Base-by-base conservation (phyloP, 139 green algal species). In the Bryopsis sp. region DNA sequence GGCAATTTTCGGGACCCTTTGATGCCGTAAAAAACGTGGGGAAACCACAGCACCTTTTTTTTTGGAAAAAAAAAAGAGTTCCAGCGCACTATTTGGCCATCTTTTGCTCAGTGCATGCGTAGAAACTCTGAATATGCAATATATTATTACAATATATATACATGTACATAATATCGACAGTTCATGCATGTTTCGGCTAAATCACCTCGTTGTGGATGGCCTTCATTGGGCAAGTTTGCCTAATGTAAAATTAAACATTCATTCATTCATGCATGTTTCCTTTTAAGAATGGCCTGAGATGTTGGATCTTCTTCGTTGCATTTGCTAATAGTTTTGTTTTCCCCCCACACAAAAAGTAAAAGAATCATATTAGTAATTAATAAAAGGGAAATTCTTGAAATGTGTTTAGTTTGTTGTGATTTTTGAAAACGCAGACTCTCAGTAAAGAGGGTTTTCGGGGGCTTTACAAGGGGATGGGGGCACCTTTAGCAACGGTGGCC, bases 401-500 rank as follows among this genome's bases (percentile, higher is more conserved):
- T 8, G 31, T 11, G 8, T 8, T 11, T 33, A 7, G 57, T 11
- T 8, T n/a, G n/a, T n/a, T n/a, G n/a, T n/a, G n/a, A n/a, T n/a
- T n/a, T n/a, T n/a, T n/a, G n/a, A n/a, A n/a, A 28, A 28, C 24
- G 19, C 76, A 90, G 77, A 91, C 83, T 0, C 3, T 95, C 1
- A 33, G 64, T 1, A 60, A 74, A 0, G 78, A 91, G 26, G 87
- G 87, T 2, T 4, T 77, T 0, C 47, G 57, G 11, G 86, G 83
- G 1, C 64, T 94, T 0, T 94, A 92, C 76, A 73, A 75, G 34
- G 74, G 87, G n/a, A 85, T 94, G 74, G 77, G 54, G 3, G 78
- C 87, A 1, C 87, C 87, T 2, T 62, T 94, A 39, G 86, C 85
- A 0, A 95, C 85, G 1, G 87, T 94, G 8, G 88, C 87, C 0